Conservation (phyloP, 2,329 filamentous ascomycete genomes). For the Fusarium caatingaense region DNA sequence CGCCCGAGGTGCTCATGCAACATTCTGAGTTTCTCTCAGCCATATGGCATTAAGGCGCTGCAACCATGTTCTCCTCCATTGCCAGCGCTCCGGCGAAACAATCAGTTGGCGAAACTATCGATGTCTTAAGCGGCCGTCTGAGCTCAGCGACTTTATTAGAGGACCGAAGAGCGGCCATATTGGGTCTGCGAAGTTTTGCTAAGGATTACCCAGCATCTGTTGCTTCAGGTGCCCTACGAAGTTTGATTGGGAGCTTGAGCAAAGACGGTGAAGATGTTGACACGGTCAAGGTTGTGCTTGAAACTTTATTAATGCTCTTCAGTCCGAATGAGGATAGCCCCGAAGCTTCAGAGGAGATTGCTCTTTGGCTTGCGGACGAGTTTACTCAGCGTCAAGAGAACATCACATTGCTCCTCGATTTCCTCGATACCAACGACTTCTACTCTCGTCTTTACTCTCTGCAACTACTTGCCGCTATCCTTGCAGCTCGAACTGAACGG, state of each 20-base stretch:
- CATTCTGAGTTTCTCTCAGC: conserved; percentile 23
- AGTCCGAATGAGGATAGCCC: conserved; percentile 76
- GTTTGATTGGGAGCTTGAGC: conserved; percentile 84
- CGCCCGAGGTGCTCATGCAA: conserved; percentile 33
- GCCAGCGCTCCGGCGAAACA: conserved; percentile 88
- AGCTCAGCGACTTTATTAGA: conserved; percentile 91
- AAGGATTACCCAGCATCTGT: conserved; percentile 97
- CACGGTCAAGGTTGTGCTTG: conserved; percentile 92
- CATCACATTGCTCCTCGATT: conserved; percentile 87
- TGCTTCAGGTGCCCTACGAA: conserved; percentile 89
- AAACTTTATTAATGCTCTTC: conserved; percentile 96
- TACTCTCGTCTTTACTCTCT: conserved; percentile 92
- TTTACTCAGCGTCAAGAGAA: conserved; percentile 99
- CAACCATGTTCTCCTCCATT: conserved; percentile 72
- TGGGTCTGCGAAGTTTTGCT: conserved; percentile 93
- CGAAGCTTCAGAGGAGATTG: conserved; percentile 96
- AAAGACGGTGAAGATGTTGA: conserved; percentile 96
- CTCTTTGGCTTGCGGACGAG: conserved; percentile 95
- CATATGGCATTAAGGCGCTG: conserved; percentile 48
- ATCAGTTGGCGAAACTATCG: conserved; percentile 94
- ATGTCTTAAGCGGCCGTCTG: conserved; percentile 86
- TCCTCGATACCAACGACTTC: conserved; percentile 88
- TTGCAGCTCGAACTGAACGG: conserved; percentile 85
- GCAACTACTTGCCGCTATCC: conserved; percentile 88
- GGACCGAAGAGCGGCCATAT: conserved; percentile 91